Base-by-base conservation (phyloP, 2,329 filamentous ascomycete species). In the Trichoderma guizhouense region DNA sequence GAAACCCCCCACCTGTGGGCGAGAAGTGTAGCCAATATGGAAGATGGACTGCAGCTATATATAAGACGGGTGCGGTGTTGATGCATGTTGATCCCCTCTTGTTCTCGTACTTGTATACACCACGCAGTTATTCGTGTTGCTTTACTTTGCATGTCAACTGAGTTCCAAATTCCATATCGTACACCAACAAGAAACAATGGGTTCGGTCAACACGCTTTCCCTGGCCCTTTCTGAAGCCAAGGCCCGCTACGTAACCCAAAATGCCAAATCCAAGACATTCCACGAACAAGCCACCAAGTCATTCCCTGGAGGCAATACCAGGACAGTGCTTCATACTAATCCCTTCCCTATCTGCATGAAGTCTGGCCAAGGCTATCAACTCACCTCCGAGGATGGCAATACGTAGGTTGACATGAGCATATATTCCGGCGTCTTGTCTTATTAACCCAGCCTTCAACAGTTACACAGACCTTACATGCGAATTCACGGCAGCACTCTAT, bases 401-500 rank as follows among this genome's bases (percentile, higher is more conserved):
- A 78, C 76, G 77, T 81, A 76, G 63, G 78, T 76, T 24, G 7
- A 6, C 4, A 9, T 7, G 12, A 6, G n/a, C 2, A 3, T 24
- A 11, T 34, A 36, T 6, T 53, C 11, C 11, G 39, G 12, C 15
- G 11, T 15, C 14, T 58, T 32, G 2, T 24, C 30, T 15, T 9
- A 30, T 26, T 69, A 15, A 63, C 18, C 1, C 11, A 7, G n/a
- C 2, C 4, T 30, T 14, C 18, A 7, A 11, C 26, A 84, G 82
- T 57, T 91, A 91, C 76, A 81, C 85, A 15, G 90, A 93, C 75
- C 82, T 92, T 8, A 82, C 90, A 1, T 86, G 87, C 39, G 90
- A 92, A 78, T 88, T 88, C 76, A 89, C 88, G 0, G 91, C 91
- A 1, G 89, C 88, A 2, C 82, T 93, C 14, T 92, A 88, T 76